Conservation (phyloP, 1,284 basidiomycete species). For the Coniferiporia weirii region DNA sequence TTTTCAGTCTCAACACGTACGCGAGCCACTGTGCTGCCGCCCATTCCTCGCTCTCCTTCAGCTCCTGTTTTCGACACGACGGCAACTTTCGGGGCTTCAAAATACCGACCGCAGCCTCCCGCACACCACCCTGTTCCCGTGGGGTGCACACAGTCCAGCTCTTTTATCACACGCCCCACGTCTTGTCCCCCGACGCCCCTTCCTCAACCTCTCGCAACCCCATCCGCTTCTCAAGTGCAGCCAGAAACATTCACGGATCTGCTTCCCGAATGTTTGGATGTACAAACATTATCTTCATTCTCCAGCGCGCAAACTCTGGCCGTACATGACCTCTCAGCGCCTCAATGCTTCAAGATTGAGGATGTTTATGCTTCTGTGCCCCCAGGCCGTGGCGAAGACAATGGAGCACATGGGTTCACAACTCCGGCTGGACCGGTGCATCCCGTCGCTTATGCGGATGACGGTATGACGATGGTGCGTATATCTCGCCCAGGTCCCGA, state of each 20-base stretch:
- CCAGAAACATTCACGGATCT: not conserved
- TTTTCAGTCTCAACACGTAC: not conserved
- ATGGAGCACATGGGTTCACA: not conserved
- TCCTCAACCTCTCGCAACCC: not conserved
- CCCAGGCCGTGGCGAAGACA: not conserved
- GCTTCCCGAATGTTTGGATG: not conserved
- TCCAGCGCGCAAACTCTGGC: not conserved
- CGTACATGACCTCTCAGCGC: not conserved
- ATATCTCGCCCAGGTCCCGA: too few relatives aligned
- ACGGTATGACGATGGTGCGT: not conserved
- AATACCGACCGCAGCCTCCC: not conserved
- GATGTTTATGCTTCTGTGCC: not conserved
- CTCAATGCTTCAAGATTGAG: not conserved
- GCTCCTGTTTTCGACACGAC: slow-evolving; percentile 12
- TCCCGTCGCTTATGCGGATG: not conserved
- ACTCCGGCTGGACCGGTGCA: too few relatives aligned
- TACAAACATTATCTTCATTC: not conserved
- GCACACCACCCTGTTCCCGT: not conserved
- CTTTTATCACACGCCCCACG: not conserved
- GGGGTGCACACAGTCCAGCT: not conserved
- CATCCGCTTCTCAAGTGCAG: not conserved
- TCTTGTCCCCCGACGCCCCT: slow-evolving; percentile 2
- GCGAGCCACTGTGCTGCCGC: not conserved
- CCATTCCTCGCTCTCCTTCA: slow-evolving; percentile 16
- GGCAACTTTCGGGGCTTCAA: not conserved